These are phyloP conservation scores for Nitzschia putrida DNA, from an alignment of 108 stramenopile genomes.

Conservation along the genomic window DNA sequence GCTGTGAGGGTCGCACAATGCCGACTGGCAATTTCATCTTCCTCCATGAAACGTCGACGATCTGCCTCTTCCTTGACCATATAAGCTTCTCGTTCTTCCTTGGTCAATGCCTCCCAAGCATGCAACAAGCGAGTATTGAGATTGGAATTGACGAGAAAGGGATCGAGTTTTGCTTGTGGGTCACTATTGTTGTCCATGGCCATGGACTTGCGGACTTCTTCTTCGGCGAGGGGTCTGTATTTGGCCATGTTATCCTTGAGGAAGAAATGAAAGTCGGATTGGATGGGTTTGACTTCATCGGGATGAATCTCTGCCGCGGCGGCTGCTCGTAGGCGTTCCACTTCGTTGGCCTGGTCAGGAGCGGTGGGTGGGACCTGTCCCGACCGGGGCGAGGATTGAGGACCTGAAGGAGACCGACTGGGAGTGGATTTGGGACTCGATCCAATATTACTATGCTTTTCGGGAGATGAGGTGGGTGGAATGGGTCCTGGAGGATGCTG, in stretches of 20 bases:
- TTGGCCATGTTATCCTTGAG: slow-evolving; percentile 50
- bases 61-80: slow-evolving; percentile 77
- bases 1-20: slow-evolving; percentile 89
- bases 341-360: slow-evolving; percentile 32
- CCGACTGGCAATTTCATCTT: slow-evolving; percentile 88
- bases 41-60: slow-evolving; percentile 78
- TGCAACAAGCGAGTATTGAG: slow-evolving; percentile 69
- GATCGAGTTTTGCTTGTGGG: slow-evolving; percentile 41
- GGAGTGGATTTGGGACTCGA: slow-evolving; percentile 22
- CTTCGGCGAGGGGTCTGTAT: slow-evolving; percentile 43
- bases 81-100: slow-evolving; percentile 52
- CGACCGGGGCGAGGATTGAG: neutral
- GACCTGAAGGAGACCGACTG: slow-evolving; percentile 4
- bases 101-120: slow-evolving; percentile 65
- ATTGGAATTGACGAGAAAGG: slow-evolving; percentile 62
- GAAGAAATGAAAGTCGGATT: slow-evolving; percentile 85
- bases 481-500: slow-evolving; percentile 1
- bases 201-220: slow-evolving; percentile 43
- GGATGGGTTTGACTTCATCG: slow-evolving; percentile 77
- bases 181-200: slow-evolving; percentile 4
- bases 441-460: neutral
- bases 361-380: neutral
- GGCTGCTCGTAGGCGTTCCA: slow-evolving; percentile 47
- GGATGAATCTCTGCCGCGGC: slow-evolving; percentile 34
- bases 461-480: neutral